phyloP scores from a whole-genome alignment of 345 rosid species.

The Durio zibethinus region DNA sequence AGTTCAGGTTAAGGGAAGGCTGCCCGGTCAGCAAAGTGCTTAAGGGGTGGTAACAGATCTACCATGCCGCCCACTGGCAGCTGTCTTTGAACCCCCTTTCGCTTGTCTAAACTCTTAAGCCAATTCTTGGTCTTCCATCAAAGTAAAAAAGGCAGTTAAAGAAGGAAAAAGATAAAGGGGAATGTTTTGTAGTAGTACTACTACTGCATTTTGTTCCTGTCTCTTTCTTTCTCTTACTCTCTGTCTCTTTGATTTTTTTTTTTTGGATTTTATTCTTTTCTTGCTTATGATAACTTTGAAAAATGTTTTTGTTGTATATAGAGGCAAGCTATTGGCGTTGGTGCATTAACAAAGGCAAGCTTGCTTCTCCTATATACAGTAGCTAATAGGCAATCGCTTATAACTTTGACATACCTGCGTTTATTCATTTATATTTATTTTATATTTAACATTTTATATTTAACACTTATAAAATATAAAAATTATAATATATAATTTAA shows the following conservation, averaged over 20 bases:
- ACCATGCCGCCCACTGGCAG: neutral
- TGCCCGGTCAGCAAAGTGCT: slow-evolving; percentile 31
- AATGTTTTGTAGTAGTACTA: slow-evolving; percentile 19
- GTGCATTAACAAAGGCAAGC: too few relatives aligned
- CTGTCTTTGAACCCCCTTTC: neutral
- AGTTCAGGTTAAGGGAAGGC: neutral
- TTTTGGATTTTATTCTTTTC: slow-evolving; percentile 25
- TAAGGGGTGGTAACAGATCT: slow-evolving; percentile 11
- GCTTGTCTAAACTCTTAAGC: neutral
- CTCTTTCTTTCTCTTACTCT: neutral
- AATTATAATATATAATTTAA: too few relatives aligned
- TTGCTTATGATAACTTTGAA: neutral
- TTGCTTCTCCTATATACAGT: too few relatives aligned
- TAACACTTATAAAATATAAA: too few relatives aligned
- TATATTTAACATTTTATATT: too few relatives aligned
- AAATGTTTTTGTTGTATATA: neutral
- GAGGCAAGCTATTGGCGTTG: too few relatives aligned
- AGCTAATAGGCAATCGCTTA: neutral
- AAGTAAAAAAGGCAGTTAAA: slow-evolving; percentile 40
- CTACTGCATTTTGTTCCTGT: slow-evolving; percentile 17
- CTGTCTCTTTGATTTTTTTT: neutral
- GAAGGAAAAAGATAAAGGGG: slow-evolving; percentile 29
- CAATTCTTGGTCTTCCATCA: slow-evolving; percentile 34
- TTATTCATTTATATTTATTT: too few relatives aligned
- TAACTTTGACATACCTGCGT: too few relatives aligned